phyloP scores from a whole-genome alignment of 2,329 filamentous ascomycete species.

The Penicillium glabrum region DNA sequence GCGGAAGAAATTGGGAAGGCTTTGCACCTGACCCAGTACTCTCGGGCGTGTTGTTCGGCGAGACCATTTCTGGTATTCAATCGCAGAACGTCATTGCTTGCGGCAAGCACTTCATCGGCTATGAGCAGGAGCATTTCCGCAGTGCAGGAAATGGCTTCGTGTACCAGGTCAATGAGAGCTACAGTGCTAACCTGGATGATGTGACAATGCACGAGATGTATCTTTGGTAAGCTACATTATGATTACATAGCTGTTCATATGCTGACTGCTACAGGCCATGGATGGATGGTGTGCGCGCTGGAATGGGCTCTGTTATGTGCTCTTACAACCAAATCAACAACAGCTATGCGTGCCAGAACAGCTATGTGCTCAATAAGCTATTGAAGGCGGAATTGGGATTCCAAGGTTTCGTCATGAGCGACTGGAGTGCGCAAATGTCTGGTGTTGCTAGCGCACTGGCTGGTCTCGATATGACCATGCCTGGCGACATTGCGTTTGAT shows the following conservation, averaged over 20 bases:
- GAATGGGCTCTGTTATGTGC: slow-evolving; percentile 55
- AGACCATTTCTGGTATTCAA: slow-evolving; percentile 47
- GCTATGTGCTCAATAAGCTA: slow-evolving; percentile 41
- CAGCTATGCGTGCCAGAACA: slow-evolving; percentile 41
- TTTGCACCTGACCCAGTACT: slow-evolving; percentile 45
- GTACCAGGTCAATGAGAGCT: background rate
- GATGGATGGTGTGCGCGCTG: slow-evolving; percentile 66
- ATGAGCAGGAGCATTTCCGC: slow-evolving; percentile 1
- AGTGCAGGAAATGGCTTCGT: background rate
- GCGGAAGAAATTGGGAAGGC: slow-evolving; percentile 38
- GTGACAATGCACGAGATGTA: background rate
- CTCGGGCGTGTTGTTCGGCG: slow-evolving; percentile 41
- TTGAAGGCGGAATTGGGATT: slow-evolving; percentile 54
- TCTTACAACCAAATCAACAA: slow-evolving; percentile 46
- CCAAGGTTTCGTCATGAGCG: slow-evolving; percentile 47
- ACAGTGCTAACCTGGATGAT: background rate
- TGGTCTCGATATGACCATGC: slow-evolving; percentile 41
- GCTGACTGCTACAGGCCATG: slow-evolving; percentile 77
- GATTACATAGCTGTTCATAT: slow-evolving; percentile 39
- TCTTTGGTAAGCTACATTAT: background rate
- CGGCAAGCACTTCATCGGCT: background rate
- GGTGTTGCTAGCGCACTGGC: slow-evolving; percentile 47
- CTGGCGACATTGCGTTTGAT: slow-evolving; percentile 22
- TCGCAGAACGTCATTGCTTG: slow-evolving; percentile 1
- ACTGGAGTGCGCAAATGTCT: slow-evolving; percentile 46